Percentiles rank a stretch among this genome's conserved stretches.
Evolutionary conservation across 2,329 filamentous ascomycete species (phyloP).

Genomic region (Pseudogymnoascus sp.): DNA sequence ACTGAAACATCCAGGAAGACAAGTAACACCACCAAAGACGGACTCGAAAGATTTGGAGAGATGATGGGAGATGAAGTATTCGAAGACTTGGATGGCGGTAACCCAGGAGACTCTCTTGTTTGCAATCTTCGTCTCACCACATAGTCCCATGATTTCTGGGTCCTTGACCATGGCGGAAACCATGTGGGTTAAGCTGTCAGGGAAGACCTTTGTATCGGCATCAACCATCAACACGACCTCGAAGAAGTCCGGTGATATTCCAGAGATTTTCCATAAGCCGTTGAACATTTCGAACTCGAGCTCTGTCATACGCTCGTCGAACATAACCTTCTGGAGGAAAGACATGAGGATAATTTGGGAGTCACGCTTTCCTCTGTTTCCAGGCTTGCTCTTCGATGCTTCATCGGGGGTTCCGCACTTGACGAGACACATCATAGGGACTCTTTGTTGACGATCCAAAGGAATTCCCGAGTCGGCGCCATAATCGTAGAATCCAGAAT

Average conservation of each 20-base stretch:
- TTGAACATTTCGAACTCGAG: constrained; percentile 99
- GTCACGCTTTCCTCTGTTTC: constrained; percentile 96
- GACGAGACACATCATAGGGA: constrained; percentile 94
- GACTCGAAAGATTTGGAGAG: constrained; percentile 96
- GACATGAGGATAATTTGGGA: constrained; percentile 99
- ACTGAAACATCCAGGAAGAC: constrained; percentile 96
- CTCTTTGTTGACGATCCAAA: constrained; percentile 81
- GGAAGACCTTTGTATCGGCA: constrained; percentile 98
- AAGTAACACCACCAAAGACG: constrained; percentile 97
- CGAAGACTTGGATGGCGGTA: constrained; percentile 96
- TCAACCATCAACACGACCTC: constrained; percentile 98
- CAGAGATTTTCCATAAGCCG: constrained; percentile 95
- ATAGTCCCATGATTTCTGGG: constrained; percentile 97
- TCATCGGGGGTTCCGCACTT: constrained; percentile 94
- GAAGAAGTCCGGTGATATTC: constrained; percentile 96
- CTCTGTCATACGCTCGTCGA: constrained; percentile 98
- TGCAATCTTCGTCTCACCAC: constrained; percentile 98
- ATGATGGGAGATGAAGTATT: constrained; percentile 99
- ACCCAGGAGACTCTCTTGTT: constrained; percentile 96
- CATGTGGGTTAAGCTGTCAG: constrained; percentile 97
- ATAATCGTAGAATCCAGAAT: constrained; percentile 97
- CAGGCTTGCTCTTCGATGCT: constrained; percentile 71
- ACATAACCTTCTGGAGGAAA: constrained; percentile 99
- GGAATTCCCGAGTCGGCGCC: constrained; percentile 73
- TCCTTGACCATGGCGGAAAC: constrained; percentile 98